Conservation (phyloP, 768 basidiomycete genomes). For the Leucocoprinus sp. region DNA sequence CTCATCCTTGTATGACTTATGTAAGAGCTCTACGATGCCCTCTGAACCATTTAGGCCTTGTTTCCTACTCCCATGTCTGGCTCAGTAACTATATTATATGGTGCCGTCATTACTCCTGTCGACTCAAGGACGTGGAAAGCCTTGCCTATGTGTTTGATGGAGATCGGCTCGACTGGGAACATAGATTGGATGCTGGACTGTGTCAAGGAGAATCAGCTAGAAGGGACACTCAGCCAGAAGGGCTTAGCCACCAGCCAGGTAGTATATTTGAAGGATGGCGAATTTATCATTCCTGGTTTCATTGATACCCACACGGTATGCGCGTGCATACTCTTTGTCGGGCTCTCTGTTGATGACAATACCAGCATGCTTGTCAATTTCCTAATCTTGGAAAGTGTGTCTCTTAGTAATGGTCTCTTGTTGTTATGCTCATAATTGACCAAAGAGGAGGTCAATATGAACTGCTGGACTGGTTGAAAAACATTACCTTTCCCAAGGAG, state of each 20-base stretch:
- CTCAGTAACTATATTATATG: slow-evolving; percentile 33
- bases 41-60: too few relatives aligned
- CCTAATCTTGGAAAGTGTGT: slow-evolving; percentile 61
- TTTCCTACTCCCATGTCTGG: slow-evolving; percentile 14
- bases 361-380: slow-evolving; percentile 73
- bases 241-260: slow-evolving; percentile 40
- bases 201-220: slow-evolving; percentile 38
- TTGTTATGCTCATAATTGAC: background rate
- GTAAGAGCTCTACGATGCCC: background rate
- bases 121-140: slow-evolving; percentile 34
- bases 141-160: slow-evolving; percentile 46
- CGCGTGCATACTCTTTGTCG: slow-evolving; percentile 1
- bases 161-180: slow-evolving; percentile 35
- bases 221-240: slow-evolving; percentile 41
- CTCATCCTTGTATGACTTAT: too few relatives aligned
- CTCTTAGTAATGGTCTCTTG: background rate
- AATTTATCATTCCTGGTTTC: slow-evolving; percentile 83
- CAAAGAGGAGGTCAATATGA: slow-evolving; percentile 67
- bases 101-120: slow-evolving; percentile 48
- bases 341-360: background rate
- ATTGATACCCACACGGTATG: slow-evolving; percentile 88
- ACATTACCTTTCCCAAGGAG: slow-evolving; percentile 87
- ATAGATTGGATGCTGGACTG: slow-evolving; percentile 69
- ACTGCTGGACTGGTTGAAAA: slow-evolving; percentile 81
- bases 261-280: slow-evolving; percentile 35